These are phyloP conservation scores for Gentiana straminea DNA, from an alignment of 257 asterid genomes.

Conservation along the genomic window DNA sequence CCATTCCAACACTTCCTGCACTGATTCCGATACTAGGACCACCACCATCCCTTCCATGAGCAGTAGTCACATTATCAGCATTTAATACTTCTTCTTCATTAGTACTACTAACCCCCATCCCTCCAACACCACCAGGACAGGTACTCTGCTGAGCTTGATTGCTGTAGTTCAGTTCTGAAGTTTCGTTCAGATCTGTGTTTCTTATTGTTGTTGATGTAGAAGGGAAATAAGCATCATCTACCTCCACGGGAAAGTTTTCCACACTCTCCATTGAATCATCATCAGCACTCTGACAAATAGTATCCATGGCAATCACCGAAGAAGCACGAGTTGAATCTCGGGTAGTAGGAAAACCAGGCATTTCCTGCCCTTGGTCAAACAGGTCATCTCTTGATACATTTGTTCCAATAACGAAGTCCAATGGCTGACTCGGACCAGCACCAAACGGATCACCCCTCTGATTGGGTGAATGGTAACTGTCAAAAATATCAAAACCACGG, in stretches of 20 bases:
- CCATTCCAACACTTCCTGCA: conserved; percentile 99
- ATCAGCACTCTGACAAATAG: conserved; percentile 53
- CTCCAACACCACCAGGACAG: conserved; percentile 63
- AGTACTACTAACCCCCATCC: conserved; percentile 91
- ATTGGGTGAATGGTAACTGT: conserved; percentile 31
- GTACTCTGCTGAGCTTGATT: conserved; percentile 93
- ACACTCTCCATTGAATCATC: conserved; percentile 96
- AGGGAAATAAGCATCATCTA: conserved; percentile 65
- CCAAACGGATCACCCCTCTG: conserved; percentile 54
- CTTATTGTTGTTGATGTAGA: conserved; percentile 50
- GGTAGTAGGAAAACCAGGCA: conserved; percentile 44
- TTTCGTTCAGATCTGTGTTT: conserved; percentile 55
- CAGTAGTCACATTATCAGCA: conserved; percentile 42
- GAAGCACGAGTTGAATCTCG: conserved; percentile 73
- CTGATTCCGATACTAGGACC: conserved; percentile 90
- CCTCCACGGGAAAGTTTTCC: conserved; percentile 76
- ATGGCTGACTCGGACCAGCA: conserved; percentile 86
- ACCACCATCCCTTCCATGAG: conserved; percentile 69
- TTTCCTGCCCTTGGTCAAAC: conserved; percentile 46
- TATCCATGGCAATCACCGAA: conserved; percentile 97
- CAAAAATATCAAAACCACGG: conserved; percentile 44
- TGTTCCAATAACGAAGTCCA: conserved; percentile 50
- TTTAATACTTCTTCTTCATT: conserved; percentile 93
- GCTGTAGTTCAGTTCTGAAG: conserved; percentile 88
- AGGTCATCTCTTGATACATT: conserved; percentile 45